These are phyloP conservation scores for Excoecaria agallocha DNA, from an alignment of 345 rosid species.

Conservation along the genomic window DNA sequence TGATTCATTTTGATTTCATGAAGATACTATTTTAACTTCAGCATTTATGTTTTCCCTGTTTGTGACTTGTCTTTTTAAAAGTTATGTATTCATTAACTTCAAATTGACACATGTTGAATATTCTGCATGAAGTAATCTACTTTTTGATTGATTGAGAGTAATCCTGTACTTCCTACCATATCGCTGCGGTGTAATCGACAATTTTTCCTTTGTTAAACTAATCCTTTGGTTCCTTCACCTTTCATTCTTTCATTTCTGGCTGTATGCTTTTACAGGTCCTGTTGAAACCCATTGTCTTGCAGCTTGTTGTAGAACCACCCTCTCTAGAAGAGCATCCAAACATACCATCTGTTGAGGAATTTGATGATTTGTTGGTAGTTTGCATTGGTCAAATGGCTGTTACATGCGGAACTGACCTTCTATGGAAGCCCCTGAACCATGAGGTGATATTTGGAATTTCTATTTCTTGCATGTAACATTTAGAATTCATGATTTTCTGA, in stretches of 20 bases:
- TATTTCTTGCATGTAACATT: background rate
- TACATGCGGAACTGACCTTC: conserved; percentile 79
- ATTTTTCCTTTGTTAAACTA: background rate
- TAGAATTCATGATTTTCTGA: too few relatives aligned
- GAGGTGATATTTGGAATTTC: conserved; percentile 52
- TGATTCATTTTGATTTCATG: background rate
- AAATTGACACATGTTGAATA: background rate
- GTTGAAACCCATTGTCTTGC: conserved; percentile 74
- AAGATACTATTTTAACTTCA: background rate
- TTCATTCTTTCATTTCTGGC: conserved; percentile 1
- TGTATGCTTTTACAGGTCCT: conserved; percentile 56
- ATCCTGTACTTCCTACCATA: background rate
- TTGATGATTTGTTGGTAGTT: conserved; percentile 62
- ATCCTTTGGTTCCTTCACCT: background rate
- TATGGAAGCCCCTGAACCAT: conserved; percentile 88
- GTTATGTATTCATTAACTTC: background rate
- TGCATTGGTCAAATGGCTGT: conserved; percentile 97
- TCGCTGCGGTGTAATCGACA: background rate
- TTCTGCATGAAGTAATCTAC: background rate
- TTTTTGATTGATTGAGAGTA: background rate
- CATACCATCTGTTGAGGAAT: conserved; percentile 63
- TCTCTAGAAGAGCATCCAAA: conserved; percentile 49
- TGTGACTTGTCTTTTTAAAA: background rate
- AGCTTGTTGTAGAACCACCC: conserved; percentile 70
- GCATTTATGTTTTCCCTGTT: background rate